A percentile compares a stretch with the other conserved stretches of the same genome.
phyloP scores from a whole-genome alignment of 208 protist genomes.

The Crithidia bombi region DNA sequence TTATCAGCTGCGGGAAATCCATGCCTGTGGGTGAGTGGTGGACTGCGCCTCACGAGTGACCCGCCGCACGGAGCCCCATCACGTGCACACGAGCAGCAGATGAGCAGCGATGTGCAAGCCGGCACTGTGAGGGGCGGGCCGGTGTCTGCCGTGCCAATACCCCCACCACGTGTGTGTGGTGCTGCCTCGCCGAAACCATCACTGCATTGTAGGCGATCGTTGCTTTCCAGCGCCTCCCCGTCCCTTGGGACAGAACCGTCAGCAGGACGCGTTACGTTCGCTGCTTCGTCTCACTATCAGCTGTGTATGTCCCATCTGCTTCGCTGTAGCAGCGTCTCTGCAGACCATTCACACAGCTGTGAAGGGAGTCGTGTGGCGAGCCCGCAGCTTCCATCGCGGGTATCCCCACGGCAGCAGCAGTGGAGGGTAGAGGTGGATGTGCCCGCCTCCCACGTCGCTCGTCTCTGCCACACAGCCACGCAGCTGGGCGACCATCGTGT shows the following conservation, averaged over 20 bases:
- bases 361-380: not conserved
- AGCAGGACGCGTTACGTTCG: not conserved
- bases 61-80: not conserved
- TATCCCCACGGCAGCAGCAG: not conserved
- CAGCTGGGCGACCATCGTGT: conserved; percentile 15
- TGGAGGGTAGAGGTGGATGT: conserved; percentile 5
- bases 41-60: conserved; percentile 14
- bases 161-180: not conserved
- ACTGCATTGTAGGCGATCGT: not conserved
- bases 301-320: conserved; percentile 20
- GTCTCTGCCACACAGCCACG: conserved; percentile 34
- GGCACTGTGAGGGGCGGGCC: not conserved
- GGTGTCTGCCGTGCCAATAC: not conserved
- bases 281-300: conserved; percentile 2
- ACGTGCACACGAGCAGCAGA: not conserved
- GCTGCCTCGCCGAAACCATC: not conserved
- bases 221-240: not conserved
- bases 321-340: not conserved
- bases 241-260: not conserved
- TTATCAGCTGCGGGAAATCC: not conserved
- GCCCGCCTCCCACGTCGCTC: not conserved
- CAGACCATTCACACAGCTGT: not conserved
- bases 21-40: conserved; percentile 35
- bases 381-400: not conserved
- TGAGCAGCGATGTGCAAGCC: not conserved